phyloP scores from a whole-genome alignment of 1,139 yeast species.

The Geotrichum histeridarum region DNA sequence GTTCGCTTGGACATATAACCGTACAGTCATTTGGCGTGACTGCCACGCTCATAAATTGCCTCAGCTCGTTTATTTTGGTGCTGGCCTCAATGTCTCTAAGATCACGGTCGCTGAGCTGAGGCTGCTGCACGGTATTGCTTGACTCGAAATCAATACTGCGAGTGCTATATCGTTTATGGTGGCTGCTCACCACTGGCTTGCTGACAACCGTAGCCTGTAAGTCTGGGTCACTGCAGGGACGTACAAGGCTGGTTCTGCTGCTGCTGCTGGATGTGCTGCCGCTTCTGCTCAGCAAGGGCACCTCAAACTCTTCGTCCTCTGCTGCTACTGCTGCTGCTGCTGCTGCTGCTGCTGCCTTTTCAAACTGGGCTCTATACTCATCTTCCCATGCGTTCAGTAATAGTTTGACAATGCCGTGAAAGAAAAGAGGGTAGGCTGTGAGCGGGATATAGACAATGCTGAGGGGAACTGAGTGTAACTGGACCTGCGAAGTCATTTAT shows the following conservation, averaged over 20 bases:
- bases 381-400: conserved; percentile 27
- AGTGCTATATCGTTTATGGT: not conserved
- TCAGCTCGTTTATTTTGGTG: conserved; percentile 25
- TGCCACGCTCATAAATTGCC: conserved; percentile 49
- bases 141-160: conserved; percentile 2
- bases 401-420: conserved; percentile 31
- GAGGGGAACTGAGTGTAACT: conserved; percentile 25
- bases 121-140: conserved; percentile 14
- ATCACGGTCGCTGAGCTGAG: conserved; percentile 19
- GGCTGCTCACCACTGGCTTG: not conserved
- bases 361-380: conserved; percentile 5
- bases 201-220: not conserved
- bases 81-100: not conserved
- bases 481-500: conserved; percentile 13
- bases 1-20: conserved; percentile 45
- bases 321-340: not conserved
- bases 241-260: not conserved
- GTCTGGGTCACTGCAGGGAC: not conserved
- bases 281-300: not conserved
- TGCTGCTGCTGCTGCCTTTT: not conserved
- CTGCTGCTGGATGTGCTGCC: not conserved
- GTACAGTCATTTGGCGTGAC: conserved; percentile 56
- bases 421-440: conserved; percentile 28
- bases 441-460: conserved; percentile 33
- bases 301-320: not conserved